A percentile compares a stretch with the other conserved stretches of the same genome.
phyloP scores from a whole-genome alignment of 108 stramenopile species.

The Cyclotella sp. region DNA sequence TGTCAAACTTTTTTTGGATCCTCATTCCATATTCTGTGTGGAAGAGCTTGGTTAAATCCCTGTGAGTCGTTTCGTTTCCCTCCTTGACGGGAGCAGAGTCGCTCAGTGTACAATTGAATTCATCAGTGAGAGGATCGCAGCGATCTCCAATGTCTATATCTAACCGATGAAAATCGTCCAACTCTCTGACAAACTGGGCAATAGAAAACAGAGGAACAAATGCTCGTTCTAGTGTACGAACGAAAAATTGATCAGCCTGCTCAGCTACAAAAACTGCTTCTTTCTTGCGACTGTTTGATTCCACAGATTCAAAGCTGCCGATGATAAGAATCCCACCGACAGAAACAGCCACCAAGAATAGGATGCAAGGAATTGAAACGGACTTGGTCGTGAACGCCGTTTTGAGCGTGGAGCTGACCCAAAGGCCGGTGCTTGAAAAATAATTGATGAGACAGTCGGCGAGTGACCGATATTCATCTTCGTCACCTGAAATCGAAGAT shows the following conservation, averaged over 20 bases:
- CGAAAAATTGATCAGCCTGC: not conserved
- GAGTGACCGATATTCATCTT: not conserved
- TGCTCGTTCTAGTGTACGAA: not conserved
- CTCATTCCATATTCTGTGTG: conserved; percentile 12
- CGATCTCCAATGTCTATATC: conserved; percentile 36
- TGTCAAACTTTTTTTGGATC: conserved; percentile 33
- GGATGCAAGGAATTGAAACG: conserved; percentile 17
- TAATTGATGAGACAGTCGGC: not conserved
- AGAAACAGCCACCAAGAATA: not conserved
- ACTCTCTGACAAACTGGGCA: conserved; percentile 7
- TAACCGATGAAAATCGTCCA: conserved; percentile 21
- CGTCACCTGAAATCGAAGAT: conserved; percentile 5
- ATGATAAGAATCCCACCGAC: not conserved
- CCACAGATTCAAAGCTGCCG: not conserved
- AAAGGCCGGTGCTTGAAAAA: conserved; percentile 2
- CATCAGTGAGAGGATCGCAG: conserved; percentile 16
- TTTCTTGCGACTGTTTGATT: not conserved
- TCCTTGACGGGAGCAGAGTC: conserved; percentile 27
- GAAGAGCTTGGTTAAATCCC: conserved; percentile 27
- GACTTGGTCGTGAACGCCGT: conserved; percentile 29
- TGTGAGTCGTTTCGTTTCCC: conserved; percentile 35
- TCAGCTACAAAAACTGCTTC: not conserved
- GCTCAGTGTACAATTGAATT: conserved; percentile 27
- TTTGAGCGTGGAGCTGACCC: conserved; percentile 28
- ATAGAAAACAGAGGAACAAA: not conserved